Evolutionary conservation across 2,329 filamentous ascomycete genomes (phyloP).

Genomic region (Aspergillus texensis): DNA sequence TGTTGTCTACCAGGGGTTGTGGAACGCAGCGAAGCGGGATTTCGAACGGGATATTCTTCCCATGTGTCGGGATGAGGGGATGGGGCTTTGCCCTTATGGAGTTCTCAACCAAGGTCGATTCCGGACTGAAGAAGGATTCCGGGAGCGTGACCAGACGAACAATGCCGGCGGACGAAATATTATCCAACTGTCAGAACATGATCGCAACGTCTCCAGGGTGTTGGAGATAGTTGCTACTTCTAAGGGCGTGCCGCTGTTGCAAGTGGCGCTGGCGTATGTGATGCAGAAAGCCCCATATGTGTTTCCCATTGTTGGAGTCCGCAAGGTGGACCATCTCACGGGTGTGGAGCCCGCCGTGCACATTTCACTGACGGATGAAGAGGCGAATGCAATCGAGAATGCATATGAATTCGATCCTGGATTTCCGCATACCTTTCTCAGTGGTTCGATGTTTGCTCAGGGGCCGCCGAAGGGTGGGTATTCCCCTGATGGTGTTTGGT

Average conservation of each 20-base stretch:
- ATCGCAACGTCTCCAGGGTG: constrained; percentile 16
- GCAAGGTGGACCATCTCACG: constrained; percentile 54
- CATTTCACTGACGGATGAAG: constrained; percentile 53
- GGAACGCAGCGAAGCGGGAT: constrained; percentile 65
- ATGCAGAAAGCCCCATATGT: constrained; percentile 52
- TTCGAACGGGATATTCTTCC: constrained; percentile 70
- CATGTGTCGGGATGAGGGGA: constrained; percentile 65
- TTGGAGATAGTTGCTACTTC: constrained; percentile 10
- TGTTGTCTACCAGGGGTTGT: constrained; percentile 69
- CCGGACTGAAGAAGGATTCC: constrained; percentile 41
- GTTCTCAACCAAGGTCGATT: constrained; percentile 42
- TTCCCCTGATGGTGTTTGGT: neutral
- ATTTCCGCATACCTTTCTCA: constrained; percentile 46
- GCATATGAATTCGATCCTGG: constrained; percentile 57
- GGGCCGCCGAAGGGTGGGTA: neutral
- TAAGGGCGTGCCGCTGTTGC: constrained; percentile 10
- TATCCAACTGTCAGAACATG: constrained; percentile 10
- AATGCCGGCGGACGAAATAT: constrained; percentile 21
- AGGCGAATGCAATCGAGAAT: constrained; percentile 57
- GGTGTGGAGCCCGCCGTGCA: constrained; percentile 58
- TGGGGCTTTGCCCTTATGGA: constrained; percentile 60
- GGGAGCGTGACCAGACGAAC: constrained; percentile 29
- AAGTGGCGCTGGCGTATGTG: constrained; percentile 54
- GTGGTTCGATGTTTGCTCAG: neutral
- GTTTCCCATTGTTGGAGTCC: constrained; percentile 56